Percentiles rank a stretch among this genome's conserved stretches.
phyloP scores from a whole-genome alignment of 1,284 basidiomycete species.

The Ustilago crameri region DNA sequence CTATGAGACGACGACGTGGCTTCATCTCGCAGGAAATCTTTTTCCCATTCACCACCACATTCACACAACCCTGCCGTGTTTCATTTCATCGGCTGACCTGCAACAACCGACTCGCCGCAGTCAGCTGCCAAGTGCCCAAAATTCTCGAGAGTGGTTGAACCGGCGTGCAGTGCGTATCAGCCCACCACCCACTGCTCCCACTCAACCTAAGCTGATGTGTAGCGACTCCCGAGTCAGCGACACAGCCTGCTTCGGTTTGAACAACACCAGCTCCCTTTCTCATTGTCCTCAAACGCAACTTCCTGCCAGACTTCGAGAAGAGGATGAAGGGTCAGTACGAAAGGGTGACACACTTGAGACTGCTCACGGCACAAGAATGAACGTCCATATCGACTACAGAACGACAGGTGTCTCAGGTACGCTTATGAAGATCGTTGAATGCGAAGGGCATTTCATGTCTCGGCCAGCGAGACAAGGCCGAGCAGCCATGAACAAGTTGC shows the following conservation, averaged over 20 bases:
- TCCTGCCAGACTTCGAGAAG: too few species aligned
- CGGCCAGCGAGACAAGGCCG: slow-evolving; percentile 2
- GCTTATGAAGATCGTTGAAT: background rate
- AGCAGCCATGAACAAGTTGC: too few species aligned
- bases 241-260: background rate
- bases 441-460: slow-evolving; percentile 1
- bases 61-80: background rate
- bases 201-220: slow-evolving; percentile 1
- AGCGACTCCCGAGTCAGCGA: background rate
- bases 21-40: background rate
- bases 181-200: background rate
- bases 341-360: too few species aligned
- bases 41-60: background rate
- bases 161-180: background rate
- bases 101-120: too few species aligned
- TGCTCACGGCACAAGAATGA: too few species aligned
- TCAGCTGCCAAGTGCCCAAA: background rate
- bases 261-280: too few species aligned
- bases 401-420: too few species aligned
- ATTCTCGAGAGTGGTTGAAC: too few species aligned
- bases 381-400: too few species aligned
- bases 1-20: background rate
- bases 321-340: too few species aligned
- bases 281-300: background rate
- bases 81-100: too few species aligned